Conservation (phyloP, 2,329 filamentous ascomycete genomes). For the Triangularia verruculosa region DNA sequence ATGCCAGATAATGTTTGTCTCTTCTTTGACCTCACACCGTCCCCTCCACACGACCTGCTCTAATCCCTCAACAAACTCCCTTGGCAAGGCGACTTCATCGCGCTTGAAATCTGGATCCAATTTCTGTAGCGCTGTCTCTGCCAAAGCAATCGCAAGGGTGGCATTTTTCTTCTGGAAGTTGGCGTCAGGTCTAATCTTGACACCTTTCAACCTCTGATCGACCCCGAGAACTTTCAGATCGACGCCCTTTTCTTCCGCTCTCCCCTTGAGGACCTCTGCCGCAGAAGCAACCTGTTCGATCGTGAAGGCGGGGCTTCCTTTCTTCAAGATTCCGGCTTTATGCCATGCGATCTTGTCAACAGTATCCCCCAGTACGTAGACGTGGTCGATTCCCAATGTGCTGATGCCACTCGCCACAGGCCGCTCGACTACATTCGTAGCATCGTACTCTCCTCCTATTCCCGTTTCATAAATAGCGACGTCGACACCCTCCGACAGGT, state of each 20-base stretch:
- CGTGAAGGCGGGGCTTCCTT: constrained; percentile 55
- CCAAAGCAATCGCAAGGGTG: constrained; percentile 48
- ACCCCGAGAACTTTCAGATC: constrained; percentile 44
- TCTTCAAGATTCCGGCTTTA: constrained; percentile 69
- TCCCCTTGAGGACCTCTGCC: constrained; percentile 52
- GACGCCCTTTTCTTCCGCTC: constrained; percentile 54
- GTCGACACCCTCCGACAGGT: constrained; percentile 60
- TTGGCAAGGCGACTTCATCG: constrained; percentile 44
- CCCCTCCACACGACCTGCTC: constrained; percentile 75
- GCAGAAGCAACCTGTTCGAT: constrained; percentile 49
- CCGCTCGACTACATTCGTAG: constrained; percentile 62
- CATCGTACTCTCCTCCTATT: constrained; percentile 65
- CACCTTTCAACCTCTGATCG: constrained; percentile 44
- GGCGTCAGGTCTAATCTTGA: constrained; percentile 51
- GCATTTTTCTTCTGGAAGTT: constrained; percentile 58
- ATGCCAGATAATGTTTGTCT: constrained; percentile 68
- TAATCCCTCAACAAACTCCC: constrained; percentile 68
- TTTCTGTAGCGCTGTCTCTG: constrained; percentile 47
- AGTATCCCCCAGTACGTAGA: constrained; percentile 59
- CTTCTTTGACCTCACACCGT: constrained; percentile 64
- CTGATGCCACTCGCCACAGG: constrained; percentile 60
- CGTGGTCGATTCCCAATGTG: constrained; percentile 66
- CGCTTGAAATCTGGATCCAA: constrained; percentile 34
- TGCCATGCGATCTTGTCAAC: constrained; percentile 70
- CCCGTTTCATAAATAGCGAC: constrained; percentile 65